These are phyloP conservation scores for Lavandula angustifolia DNA, from an alignment of 257 asterid species.

Conservation along the genomic window DNA sequence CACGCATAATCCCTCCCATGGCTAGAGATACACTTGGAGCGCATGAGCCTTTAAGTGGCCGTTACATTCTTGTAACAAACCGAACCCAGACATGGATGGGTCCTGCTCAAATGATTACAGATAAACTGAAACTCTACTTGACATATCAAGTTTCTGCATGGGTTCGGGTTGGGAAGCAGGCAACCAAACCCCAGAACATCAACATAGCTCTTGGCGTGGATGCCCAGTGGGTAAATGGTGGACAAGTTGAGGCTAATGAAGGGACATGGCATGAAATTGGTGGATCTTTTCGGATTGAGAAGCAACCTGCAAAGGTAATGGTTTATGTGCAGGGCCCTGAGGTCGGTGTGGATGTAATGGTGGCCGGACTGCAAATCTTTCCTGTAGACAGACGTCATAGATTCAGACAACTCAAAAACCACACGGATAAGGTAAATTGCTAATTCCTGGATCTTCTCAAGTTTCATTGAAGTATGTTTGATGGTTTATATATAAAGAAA, in stretches of 20 bases:
- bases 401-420: slow-evolving; percentile 56
- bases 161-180: slow-evolving; percentile 61
- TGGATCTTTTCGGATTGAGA: slow-evolving; percentile 87
- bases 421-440: slow-evolving; percentile 63
- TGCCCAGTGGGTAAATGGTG: slow-evolving; percentile 80
- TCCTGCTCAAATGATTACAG: slow-evolving; percentile 81
- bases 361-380: slow-evolving; percentile 83
- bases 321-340: slow-evolving; percentile 89
- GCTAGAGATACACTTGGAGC: slow-evolving; percentile 73
- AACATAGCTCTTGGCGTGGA: slow-evolving; percentile 74
- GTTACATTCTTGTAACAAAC: slow-evolving; percentile 58
- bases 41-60: slow-evolving; percentile 69
- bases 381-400: slow-evolving; percentile 64
- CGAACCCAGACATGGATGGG: slow-evolving; percentile 90
- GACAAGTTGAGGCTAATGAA: slow-evolving; percentile 60
- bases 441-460: slow-evolving; percentile 3
- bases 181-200: slow-evolving; percentile 54
- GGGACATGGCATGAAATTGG: slow-evolving; percentile 87
- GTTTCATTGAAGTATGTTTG: too few species aligned
- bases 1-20: slow-evolving; percentile 77
- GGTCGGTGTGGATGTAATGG: slow-evolving; percentile 82
- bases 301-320: slow-evolving; percentile 61
- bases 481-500: too few species aligned
- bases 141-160: slow-evolving; percentile 90
- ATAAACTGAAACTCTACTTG: slow-evolving; percentile 57